Percentiles rank a stretch among this genome's conserved stretches.
Conservation (phyloP, 257 asterid species). For the Penstemon barbatus region DNA sequence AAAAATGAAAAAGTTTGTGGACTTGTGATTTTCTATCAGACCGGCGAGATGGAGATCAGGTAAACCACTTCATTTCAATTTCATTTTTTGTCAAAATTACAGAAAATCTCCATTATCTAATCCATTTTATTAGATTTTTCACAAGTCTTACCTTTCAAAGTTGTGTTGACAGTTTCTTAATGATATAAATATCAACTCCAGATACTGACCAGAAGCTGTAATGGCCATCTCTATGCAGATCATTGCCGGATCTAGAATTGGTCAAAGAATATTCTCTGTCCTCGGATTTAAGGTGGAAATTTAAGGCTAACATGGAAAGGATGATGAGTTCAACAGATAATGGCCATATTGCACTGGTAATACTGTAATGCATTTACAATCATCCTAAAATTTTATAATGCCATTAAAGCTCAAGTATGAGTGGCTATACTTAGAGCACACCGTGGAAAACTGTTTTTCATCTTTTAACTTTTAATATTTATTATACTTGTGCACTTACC, state of each 20-base stretch:
- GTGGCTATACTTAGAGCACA: conserved; percentile 9
- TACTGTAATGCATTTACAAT: conserved; percentile 19
- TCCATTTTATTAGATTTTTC: neutral
- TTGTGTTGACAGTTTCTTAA: conserved; percentile 11
- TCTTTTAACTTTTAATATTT: conserved; percentile 8
- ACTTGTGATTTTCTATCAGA: conserved; percentile 59
- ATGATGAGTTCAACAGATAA: conserved; percentile 56
- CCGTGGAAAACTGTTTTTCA: conserved; percentile 2
- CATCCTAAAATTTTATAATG: neutral
- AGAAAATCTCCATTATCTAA: conserved; percentile 18
- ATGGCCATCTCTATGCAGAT: conserved; percentile 52
- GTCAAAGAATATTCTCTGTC: conserved; percentile 63
- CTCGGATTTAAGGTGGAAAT: conserved; percentile 75
- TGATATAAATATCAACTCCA: neutral
- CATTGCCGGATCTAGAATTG: conserved; percentile 78
- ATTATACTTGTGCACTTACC: conserved; percentile 9
- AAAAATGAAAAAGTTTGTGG: conserved; percentile 58
- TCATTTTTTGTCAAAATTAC: conserved; percentile 21
- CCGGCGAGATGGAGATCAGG: conserved; percentile 87
- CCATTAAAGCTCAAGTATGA: neutral
- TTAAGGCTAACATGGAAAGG: conserved; percentile 74
- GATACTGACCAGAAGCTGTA: conserved; percentile 23
- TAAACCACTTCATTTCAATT: conserved; percentile 33
- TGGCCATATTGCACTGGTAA: conserved; percentile 73
- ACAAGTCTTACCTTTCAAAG: neutral